phyloP scores from a whole-genome alignment of 371 early-diverging fungal species.

The Mortierella sp. region DNA sequence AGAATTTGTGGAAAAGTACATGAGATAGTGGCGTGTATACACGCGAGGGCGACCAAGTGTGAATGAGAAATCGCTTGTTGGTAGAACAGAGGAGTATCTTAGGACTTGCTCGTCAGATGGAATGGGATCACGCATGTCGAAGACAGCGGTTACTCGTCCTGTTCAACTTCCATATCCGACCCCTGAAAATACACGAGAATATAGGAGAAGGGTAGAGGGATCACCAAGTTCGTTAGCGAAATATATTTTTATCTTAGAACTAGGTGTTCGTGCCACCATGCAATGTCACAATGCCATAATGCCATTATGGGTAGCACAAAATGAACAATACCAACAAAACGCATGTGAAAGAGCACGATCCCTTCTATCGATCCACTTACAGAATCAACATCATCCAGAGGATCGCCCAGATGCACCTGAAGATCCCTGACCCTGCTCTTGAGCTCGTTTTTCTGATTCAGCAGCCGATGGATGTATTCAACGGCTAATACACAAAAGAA shows the following conservation, averaged over 20 bases:
- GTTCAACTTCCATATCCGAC: constrained; percentile 50
- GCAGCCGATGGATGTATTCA: constrained; percentile 33
- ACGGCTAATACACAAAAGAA: constrained; percentile 12
- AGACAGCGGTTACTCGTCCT: constrained; percentile 30
- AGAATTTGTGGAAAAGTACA: no score
- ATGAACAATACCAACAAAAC: constrained; percentile 3
- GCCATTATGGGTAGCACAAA: background rate
- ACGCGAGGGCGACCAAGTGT: no score
- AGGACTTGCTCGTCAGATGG: no score
- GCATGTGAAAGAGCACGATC: constrained; percentile 40
- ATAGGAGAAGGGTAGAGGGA: background rate
- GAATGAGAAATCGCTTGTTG: no score
- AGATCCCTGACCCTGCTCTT: constrained; percentile 35
- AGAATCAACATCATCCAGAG: constrained; percentile 28
- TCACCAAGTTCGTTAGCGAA: background rate
- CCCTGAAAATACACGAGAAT: constrained; percentile 11
- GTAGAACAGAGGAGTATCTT: no score
- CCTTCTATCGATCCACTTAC: constrained; percentile 12
- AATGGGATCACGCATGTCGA: no score
- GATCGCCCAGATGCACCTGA: constrained; percentile 26
- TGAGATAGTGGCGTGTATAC: no score
- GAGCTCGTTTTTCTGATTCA: constrained; percentile 28
- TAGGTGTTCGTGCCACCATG: constrained; percentile 20
- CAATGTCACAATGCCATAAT: background rate
- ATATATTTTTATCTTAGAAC: background rate